These are phyloP conservation scores for Carex parvula DNA, from an alignment of 176 grass and related monocot species.

Conservation along the genomic window DNA sequence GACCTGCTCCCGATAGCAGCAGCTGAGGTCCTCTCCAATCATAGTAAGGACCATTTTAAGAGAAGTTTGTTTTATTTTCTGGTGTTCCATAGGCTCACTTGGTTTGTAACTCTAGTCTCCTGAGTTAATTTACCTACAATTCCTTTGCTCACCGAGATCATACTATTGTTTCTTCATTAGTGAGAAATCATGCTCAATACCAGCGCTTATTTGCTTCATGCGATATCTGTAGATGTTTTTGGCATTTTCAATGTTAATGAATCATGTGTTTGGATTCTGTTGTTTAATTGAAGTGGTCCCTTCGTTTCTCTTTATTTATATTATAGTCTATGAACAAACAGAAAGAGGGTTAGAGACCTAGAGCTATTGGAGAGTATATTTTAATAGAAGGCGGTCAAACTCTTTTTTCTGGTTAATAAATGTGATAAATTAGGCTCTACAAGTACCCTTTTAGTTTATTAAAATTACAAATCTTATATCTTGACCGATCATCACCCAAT, in stretches of 20 bases:
- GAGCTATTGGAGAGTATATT: background rate
- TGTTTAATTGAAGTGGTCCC: background rate
- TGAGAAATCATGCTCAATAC: background rate
- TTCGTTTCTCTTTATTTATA: background rate
- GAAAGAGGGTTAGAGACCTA: background rate
- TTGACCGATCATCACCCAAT: background rate
- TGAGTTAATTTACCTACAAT: background rate
- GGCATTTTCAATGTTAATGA: constrained; percentile 3
- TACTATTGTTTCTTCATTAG: constrained; percentile 7
- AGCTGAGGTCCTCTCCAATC: background rate
- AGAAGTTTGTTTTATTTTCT: constrained; percentile 21
- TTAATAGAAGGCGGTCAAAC: background rate
- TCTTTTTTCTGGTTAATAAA: background rate
- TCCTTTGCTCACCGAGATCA: background rate
- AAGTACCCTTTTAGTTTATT: too few species aligned
- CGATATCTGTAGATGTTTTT: background rate
- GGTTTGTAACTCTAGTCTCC: background rate
- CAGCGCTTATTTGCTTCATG: background rate
- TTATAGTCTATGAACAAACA: background rate
- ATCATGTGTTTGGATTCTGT: background rate
- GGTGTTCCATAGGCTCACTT: constrained; percentile 6
- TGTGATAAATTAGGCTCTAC: background rate
- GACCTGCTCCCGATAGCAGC: background rate
- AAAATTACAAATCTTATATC: too few species aligned
- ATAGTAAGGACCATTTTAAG: background rate